Evolutionary conservation across 306 rosid species (phyloP).

Genomic region (Glycine tomentella): DNA sequence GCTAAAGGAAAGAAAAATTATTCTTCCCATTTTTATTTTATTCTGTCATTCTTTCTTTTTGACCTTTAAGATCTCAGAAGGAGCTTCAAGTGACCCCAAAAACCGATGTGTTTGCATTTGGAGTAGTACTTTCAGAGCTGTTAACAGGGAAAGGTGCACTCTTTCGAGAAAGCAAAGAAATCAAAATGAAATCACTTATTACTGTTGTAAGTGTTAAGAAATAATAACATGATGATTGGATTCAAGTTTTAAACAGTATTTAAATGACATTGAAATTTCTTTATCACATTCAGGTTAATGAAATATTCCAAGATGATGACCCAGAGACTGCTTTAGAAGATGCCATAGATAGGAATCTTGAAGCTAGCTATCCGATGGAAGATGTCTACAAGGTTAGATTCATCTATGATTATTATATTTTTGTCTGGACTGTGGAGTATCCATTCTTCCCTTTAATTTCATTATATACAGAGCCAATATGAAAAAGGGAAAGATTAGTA

Average conservation of each 20-base stretch:
- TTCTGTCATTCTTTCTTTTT: conserved; percentile 12
- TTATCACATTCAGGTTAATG: conserved; percentile 51
- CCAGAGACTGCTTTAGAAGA: conserved; percentile 64
- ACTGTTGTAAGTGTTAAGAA: conserved; percentile 55
- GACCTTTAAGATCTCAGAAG: conserved; percentile 65
- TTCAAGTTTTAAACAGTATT: not conserved
- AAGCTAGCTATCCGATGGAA: conserved; percentile 56
- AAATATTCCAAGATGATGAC: conserved; percentile 61
- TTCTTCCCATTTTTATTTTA: not conserved
- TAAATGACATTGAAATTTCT: not conserved
- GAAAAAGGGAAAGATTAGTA: no score
- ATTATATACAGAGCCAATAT: no score
- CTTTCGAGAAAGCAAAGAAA: conserved; percentile 56
- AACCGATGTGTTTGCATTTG: conserved; percentile 81
- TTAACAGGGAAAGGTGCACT: conserved; percentile 76
- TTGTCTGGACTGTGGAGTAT: no score
- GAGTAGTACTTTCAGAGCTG: conserved; percentile 76
- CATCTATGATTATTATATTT: not conserved
- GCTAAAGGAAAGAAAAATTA: not conserved
- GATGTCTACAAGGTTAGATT: conserved; percentile 61
- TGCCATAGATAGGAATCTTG: conserved; percentile 66
- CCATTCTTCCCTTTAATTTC: no score
- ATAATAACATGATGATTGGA: not conserved
- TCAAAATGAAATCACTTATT: conserved; percentile 67
- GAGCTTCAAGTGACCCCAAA: conserved; percentile 85